phyloP scores from a whole-genome alignment of 2,329 filamentous ascomycete species.

The Tricladium varicosporioides region DNA sequence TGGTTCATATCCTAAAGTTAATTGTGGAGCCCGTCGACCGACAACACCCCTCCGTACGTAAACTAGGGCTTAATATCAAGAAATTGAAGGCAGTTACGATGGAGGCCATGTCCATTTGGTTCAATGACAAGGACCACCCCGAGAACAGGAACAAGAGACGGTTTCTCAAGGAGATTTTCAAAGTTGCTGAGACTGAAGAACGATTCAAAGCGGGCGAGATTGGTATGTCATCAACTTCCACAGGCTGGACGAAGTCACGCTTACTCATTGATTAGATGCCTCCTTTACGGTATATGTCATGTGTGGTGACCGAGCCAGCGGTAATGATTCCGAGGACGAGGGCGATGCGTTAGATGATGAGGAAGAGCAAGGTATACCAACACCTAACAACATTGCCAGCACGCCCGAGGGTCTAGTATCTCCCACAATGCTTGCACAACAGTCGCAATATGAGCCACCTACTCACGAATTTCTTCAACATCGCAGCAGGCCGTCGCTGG shows the following conservation, averaged over 20 bases:
- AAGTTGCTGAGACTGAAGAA: slow-evolving; percentile 56
- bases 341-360: slow-evolving; percentile 22
- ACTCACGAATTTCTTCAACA: slow-evolving; percentile 14
- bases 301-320: slow-evolving; percentile 19
- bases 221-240: slow-evolving; percentile 41
- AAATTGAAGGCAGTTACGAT: slow-evolving; percentile 58
- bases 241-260: slow-evolving; percentile 5
- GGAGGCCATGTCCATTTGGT: slow-evolving; percentile 58
- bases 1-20: slow-evolving; percentile 60
- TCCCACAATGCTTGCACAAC: slow-evolving; percentile 17
- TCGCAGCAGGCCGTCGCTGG: slow-evolving; percentile 11
- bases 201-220: slow-evolving; percentile 55
- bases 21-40: slow-evolving; percentile 41
- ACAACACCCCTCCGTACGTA: slow-evolving; percentile 45
- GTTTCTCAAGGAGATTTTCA: slow-evolving; percentile 60
- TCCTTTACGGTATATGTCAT: slow-evolving; percentile 21
- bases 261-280: slow-evolving; percentile 13
- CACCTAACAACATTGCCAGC: slow-evolving; percentile 12
- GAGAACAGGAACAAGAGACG: slow-evolving; percentile 54
- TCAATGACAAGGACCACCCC: slow-evolving; percentile 52
- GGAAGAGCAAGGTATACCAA: slow-evolving; percentile 15
- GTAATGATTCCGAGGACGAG: slow-evolving; percentile 23
- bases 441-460: slow-evolving; percentile 16
- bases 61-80: slow-evolving; percentile 44
- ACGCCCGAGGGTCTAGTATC: slow-evolving; percentile 24